phyloP scores from a whole-genome alignment of 1,284 basidiomycete species.

The Thecaphora thlaspeos region DNA sequence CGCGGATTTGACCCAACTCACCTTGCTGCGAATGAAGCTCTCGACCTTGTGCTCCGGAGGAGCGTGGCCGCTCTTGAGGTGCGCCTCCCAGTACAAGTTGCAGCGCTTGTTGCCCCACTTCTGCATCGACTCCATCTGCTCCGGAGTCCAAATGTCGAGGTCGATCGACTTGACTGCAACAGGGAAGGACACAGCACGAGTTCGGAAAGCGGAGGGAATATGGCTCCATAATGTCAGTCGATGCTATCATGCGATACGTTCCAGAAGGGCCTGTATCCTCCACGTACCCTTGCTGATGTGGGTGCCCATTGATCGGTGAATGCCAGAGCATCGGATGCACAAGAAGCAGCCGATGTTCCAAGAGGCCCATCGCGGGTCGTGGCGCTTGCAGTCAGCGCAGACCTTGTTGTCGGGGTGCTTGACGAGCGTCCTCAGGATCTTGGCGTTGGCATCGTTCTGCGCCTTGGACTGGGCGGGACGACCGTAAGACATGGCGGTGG shows the following conservation, averaged over 20 bases:
- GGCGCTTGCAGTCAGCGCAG: constrained; percentile 62
- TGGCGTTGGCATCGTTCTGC: constrained; percentile 54
- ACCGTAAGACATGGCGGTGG: constrained; percentile 37
- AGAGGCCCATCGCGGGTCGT: constrained; percentile 92
- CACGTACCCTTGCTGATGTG: constrained; percentile 62
- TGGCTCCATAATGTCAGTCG: too few relatives aligned
- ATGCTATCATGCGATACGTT: too few relatives aligned
- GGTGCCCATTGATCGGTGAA: constrained; percentile 96
- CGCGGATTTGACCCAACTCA: too few relatives aligned
- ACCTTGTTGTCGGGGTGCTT: constrained; percentile 82
- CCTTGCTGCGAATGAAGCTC: constrained; percentile 90
- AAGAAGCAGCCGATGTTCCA: constrained; percentile 94
- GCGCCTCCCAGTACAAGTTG: constrained; percentile 96
- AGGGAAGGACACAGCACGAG: too few relatives aligned
- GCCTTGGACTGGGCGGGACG: constrained; percentile 50
- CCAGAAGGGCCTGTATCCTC: neutral
- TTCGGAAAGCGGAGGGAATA: too few relatives aligned
- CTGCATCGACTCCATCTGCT: constrained; percentile 77
- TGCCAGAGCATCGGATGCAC: constrained; percentile 97
- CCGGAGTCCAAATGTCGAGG: constrained; percentile 94
- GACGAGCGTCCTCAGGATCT: constrained; percentile 46
- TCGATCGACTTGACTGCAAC: constrained; percentile 93
- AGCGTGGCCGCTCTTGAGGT: constrained; percentile 85
- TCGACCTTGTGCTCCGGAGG: constrained; percentile 99
- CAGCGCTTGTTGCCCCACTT: constrained; percentile 92